phyloP scores from a whole-genome alignment of 306 rosid species.

The Macrotyloma uniflorum region DNA sequence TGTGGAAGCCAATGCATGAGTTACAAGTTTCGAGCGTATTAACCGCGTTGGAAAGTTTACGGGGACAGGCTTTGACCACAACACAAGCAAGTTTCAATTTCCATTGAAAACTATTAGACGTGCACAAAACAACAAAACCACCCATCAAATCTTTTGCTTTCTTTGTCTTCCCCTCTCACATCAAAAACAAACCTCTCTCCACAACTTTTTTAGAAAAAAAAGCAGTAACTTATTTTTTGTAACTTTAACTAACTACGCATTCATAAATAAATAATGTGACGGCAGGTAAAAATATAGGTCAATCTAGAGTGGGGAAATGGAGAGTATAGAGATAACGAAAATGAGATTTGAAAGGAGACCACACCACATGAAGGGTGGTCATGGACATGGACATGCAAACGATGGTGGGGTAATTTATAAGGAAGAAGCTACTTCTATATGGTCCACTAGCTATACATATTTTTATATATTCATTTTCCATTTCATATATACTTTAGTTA shows the following conservation, averaged over 20 bases:
- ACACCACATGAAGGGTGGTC: slow-evolving; percentile 42
- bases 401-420: slow-evolving; percentile 38
- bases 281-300: neutral
- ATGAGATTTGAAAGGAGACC: slow-evolving; percentile 37
- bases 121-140: slow-evolving; percentile 37
- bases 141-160: slow-evolving; percentile 24
- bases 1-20: slow-evolving; percentile 33
- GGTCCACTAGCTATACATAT: slow-evolving; percentile 31
- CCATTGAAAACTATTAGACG: slow-evolving; percentile 15
- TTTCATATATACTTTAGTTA: neutral
- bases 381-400: slow-evolving; percentile 36
- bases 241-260: neutral
- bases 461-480: neutral
- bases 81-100: slow-evolving; percentile 29
- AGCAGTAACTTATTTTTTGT: neutral
- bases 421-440: slow-evolving; percentile 24
- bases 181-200: neutral
- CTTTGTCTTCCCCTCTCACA: slow-evolving; percentile 23
- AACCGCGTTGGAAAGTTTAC: slow-evolving; percentile 16
- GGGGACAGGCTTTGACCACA: slow-evolving; percentile 23
- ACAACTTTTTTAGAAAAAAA: neutral
- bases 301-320: slow-evolving; percentile 37
- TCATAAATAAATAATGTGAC: neutral
- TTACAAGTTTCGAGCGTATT: slow-evolving; percentile 23
- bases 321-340: slow-evolving; percentile 30